These are phyloP conservation scores for Lasiodiplodia citricola DNA, from an alignment of 2,329 filamentous ascomycete genomes.

Conservation along the genomic window DNA sequence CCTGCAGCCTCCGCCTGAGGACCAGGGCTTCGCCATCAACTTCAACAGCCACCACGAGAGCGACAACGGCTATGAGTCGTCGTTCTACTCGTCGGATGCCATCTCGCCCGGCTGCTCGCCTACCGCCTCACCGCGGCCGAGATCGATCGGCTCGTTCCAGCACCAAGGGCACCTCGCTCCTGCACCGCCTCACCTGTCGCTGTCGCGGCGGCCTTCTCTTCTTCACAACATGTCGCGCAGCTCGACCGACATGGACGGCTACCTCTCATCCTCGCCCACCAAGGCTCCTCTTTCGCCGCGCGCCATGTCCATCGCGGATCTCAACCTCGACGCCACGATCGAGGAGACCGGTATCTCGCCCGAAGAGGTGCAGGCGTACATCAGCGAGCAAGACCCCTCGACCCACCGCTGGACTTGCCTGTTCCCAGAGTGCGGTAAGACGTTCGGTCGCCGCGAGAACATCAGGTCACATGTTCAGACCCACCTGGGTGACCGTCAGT, in stretches of 20 bases:
- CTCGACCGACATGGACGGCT: constrained; percentile 33
- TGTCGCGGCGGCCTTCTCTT: constrained; percentile 39
- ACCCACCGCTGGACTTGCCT: constrained; percentile 56
- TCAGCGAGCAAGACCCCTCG: constrained; percentile 51
- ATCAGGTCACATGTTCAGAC: constrained; percentile 99
- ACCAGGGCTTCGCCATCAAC: constrained; percentile 38
- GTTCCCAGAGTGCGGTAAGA: constrained; percentile 77
- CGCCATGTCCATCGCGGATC: constrained; percentile 53
- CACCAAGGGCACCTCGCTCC: constrained; percentile 30
- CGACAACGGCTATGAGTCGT: constrained; percentile 55
- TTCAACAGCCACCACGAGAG: constrained; percentile 47
- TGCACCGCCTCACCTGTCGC: constrained; percentile 35
- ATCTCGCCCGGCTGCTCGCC: constrained; percentile 50
- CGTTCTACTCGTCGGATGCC: constrained; percentile 57
- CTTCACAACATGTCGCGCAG: constrained; percentile 32
- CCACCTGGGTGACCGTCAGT: constrained; percentile 94
- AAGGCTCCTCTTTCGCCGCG: constrained; percentile 42
- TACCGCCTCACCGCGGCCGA: constrained; percentile 43
- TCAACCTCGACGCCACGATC: constrained; percentile 65
- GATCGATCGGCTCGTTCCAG: constrained; percentile 41
- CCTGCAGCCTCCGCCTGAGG: constrained; percentile 46
- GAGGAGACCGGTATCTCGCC: constrained; percentile 83
- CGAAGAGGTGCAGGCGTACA: constrained; percentile 68
- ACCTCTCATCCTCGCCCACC: constrained; percentile 28
- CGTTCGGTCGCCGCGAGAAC: constrained; percentile 97